Base-by-base conservation (phyloP, 1,139 yeast species). In the Debaryomyces coudertii region DNA sequence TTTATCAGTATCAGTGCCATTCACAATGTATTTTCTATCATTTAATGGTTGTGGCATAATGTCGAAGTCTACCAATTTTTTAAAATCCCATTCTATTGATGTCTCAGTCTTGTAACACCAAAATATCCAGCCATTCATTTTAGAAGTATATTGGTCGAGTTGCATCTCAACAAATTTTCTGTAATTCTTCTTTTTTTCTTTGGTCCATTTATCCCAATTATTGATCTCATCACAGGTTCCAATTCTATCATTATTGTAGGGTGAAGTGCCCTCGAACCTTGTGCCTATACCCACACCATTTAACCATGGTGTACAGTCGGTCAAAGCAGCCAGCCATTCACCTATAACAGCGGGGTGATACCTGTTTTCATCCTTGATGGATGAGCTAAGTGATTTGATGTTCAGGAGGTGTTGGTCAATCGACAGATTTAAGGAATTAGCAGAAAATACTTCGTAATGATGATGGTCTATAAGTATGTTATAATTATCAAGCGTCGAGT, bases 91-190 rank as follows among this genome's bases (percentile, higher is more conserved):
- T 61, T 82, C 87, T 29, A 79, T 69, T 5, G 82, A 71, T 43
- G 65, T 66, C 57, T 83, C 88, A 2, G 87, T 82, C 62, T 83
- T 83, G 73, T 79, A 83, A 59, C 83, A 80, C 89, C 88, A 83
- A 57, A 83, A 83, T 28, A 81, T 79, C 86, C 86, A 83, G 2
- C 88, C 88, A 5, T 68, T 68, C 30, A 72, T 63, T 60, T 58
- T 76, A 7, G 49, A 44, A 8, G 43, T 41, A 39, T 60, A 60
- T 42, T 57, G 56, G 36, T 57, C 60, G 18, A 60, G 49, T 48
- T 69, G 75, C 54, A 68, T 67, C 52, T 69, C 75, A 22, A 69
- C 53, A 78, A 53, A 80, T 73, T 64, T 81, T 74, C 63, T 78
- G 62, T 62, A 73, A 71, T 64, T 67, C 64, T 61, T 81, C 66